Evolutionary conservation across 164 flowering plant species (phyloP).

Genomic region (Liriodendron chinense): DNA sequence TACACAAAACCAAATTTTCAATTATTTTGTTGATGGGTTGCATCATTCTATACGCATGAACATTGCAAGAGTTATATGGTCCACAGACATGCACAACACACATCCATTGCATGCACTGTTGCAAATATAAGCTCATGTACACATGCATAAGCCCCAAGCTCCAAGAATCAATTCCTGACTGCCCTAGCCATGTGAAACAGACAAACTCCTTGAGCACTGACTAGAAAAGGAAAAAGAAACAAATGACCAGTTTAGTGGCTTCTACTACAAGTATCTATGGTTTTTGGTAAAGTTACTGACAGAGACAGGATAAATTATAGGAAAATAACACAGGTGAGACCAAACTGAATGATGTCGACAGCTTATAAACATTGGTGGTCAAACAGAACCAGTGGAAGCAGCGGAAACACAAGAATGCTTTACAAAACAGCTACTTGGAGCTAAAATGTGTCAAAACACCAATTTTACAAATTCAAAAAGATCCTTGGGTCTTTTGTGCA

Average conservation of each 20-base stretch:
- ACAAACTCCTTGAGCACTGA: background rate
- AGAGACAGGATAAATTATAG: background rate
- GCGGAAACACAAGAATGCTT: too few species aligned
- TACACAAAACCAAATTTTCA: background rate
- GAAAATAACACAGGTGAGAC: too few species aligned
- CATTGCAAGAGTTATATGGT: background rate
- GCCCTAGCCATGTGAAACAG: background rate
- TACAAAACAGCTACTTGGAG: too few species aligned
- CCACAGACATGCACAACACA: too few species aligned
- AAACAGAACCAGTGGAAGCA: too few species aligned
- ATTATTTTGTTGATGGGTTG: background rate
- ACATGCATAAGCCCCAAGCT: background rate
- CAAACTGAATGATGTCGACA: background rate
- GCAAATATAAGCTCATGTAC: background rate
- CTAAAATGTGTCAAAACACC: too few species aligned
- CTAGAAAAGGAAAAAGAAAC: background rate
- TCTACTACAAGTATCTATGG: background rate
- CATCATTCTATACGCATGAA: background rate
- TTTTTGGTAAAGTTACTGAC: background rate
- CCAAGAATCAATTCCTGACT: background rate
- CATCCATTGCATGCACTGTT: background rate
- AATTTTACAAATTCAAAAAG: too few species aligned
- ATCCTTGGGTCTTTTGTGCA: too few species aligned
- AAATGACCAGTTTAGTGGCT: background rate
- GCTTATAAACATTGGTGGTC: background rate